Conservation (phyloP, 2,329 filamentous ascomycete species). For the Pseudogymnoascus sp. region DNA sequence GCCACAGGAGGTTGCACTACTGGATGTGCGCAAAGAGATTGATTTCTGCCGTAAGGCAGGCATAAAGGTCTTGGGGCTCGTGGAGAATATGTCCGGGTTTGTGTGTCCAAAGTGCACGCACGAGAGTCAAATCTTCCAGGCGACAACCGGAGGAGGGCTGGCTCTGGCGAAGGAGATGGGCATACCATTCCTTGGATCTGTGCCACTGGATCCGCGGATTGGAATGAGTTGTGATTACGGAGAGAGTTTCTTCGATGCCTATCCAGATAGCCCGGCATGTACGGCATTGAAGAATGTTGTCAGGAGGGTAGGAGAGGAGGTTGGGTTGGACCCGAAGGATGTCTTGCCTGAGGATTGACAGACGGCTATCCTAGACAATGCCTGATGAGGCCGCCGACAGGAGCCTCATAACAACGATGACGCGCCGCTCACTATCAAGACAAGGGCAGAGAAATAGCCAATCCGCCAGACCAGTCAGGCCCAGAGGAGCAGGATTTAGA, state of each 20-base stretch:
- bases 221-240: constrained; percentile 96
- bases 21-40: constrained; percentile 95
- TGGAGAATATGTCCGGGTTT: constrained; percentile 97
- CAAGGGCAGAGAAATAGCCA: background rate
- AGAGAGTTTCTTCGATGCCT: constrained; percentile 93
- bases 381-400: background rate
- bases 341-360: constrained; percentile 29
- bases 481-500: background rate
- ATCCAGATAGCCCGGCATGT: constrained; percentile 87
- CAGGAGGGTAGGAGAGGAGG: constrained; percentile 55
- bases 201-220: constrained; percentile 87
- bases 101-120: constrained; percentile 89
- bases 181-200: constrained; percentile 80
- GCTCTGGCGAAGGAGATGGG: constrained; percentile 76
- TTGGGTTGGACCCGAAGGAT: constrained; percentile 52
- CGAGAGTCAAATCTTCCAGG: constrained; percentile 75
- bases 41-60: constrained; percentile 95
- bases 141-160: constrained; percentile 80
- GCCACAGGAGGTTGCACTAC: constrained; percentile 82
- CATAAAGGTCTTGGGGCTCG: constrained; percentile 77
- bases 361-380: background rate
- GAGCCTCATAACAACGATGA: background rate
- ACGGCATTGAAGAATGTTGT: constrained; percentile 75
- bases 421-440: background rate
- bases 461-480: background rate